These are phyloP conservation scores for Orobanche coerulescens DNA, from an alignment of 257 asterid genomes.

Conservation along the genomic window DNA sequence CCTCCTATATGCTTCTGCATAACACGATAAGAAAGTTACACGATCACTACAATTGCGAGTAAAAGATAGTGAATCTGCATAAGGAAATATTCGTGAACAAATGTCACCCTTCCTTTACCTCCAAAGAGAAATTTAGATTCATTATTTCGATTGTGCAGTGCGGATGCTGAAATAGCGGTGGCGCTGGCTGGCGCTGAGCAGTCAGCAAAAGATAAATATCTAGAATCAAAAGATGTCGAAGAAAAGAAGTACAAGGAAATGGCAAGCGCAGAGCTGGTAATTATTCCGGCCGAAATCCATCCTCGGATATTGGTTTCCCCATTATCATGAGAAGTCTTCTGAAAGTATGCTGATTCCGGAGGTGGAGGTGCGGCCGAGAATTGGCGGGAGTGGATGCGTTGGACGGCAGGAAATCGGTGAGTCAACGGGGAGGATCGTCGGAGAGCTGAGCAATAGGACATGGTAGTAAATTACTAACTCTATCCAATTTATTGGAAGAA, in stretches of 20 bases:
- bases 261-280: constrained; percentile 43
- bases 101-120: constrained; percentile 28
- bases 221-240: constrained; percentile 14
- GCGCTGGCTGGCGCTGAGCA: constrained; percentile 20
- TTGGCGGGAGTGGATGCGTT: constrained; percentile 27
- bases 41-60: not conserved
- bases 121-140: constrained; percentile 45
- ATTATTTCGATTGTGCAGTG: constrained; percentile 2
- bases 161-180: constrained; percentile 17
- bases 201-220: constrained; percentile 33
- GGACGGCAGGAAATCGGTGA: constrained; percentile 19
- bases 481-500: not conserved
- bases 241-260: constrained; percentile 31
- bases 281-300: constrained; percentile 52
- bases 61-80: not conserved
- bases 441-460: constrained; percentile 49
- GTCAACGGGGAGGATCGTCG: constrained; percentile 35
- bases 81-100: not conserved
- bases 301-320: constrained; percentile 23
- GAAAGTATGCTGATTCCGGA: constrained; percentile 20
- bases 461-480: too few species aligned
- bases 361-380: constrained; percentile 23
- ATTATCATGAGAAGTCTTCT: not conserved
- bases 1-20: constrained; percentile 69
- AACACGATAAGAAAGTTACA: constrained; percentile 1